Conservation (phyloP, 176 grass and related monocot genomes). For the Musa acuminata region DNA sequence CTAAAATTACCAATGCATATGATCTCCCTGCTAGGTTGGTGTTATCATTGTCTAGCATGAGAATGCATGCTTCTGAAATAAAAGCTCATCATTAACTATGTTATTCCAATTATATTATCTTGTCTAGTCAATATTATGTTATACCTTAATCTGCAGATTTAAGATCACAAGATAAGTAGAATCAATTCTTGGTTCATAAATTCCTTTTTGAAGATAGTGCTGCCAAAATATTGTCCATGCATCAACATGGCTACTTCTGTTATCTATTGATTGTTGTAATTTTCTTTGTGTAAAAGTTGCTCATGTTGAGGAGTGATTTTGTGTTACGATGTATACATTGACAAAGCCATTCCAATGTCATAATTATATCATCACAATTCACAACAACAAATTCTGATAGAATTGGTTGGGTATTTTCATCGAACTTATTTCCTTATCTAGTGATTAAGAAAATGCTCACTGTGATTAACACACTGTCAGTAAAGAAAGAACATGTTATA, state of each 20-base stretch:
- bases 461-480: too few species aligned
- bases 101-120: not conserved
- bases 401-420: too few species aligned
- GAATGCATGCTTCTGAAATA: not conserved
- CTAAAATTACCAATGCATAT: conserved; percentile 89
- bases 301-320: too few species aligned
- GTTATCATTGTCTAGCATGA: conserved; percentile 3
- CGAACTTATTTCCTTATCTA: too few species aligned
- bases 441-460: too few species aligned
- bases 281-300: too few species aligned
- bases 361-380: too few species aligned
- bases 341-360: too few species aligned
- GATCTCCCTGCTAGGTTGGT: conserved; percentile 71
- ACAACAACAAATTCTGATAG: too few species aligned
- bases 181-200: not conserved
- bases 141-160: not conserved
- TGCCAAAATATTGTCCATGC: not conserved
- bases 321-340: too few species aligned
- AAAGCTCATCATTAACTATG: not conserved
- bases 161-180: not conserved
- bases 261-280: too few species aligned
- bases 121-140: not conserved
- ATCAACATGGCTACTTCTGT: not conserved
- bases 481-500: too few species aligned
- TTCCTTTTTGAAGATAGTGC: not conserved